Evolutionary conservation across 2,329 filamentous ascomycete species (phyloP).

Genomic region (Pseudogymnoascus sp.): DNA sequence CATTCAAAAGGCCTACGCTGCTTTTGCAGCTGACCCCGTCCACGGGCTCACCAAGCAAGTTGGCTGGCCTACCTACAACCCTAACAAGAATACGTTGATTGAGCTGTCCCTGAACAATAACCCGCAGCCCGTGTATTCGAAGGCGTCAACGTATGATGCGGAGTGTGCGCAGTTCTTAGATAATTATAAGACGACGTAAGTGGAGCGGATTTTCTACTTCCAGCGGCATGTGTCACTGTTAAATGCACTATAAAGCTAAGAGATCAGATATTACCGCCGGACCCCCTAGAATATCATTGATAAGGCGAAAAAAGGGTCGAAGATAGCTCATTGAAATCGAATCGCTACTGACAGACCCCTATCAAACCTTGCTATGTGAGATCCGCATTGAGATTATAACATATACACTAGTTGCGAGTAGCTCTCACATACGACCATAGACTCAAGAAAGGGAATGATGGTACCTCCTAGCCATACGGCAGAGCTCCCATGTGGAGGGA

Average conservation of each 20-base stretch:
- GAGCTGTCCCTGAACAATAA: conserved; percentile 7
- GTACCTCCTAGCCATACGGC: too few species aligned
- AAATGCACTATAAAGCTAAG: neutral
- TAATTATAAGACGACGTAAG: neutral
- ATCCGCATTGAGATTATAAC: too few species aligned
- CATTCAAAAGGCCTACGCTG: conserved; percentile 25
- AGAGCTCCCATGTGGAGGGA: too few species aligned
- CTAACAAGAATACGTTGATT: neutral
- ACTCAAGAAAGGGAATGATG: too few species aligned
- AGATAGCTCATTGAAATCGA: neutral
- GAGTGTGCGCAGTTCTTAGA: conserved; percentile 1
- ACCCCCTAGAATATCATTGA: neutral
- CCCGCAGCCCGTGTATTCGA: neutral
- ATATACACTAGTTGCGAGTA: too few species aligned
- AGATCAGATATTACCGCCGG: neutral
- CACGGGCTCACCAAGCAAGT: conserved; percentile 19
- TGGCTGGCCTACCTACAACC: conserved; percentile 16
- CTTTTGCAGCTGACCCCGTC: conserved; percentile 28
- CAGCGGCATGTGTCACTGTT: neutral
- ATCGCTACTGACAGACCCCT: too few species aligned
- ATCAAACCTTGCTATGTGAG: too few species aligned
- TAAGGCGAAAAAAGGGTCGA: neutral
- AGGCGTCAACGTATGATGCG: neutral
- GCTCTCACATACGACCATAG: too few species aligned
- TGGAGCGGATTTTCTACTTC: neutral